Evolutionary conservation across 306 rosid genomes (phyloP).

Genomic region (Crataegus laevigata): DNA sequence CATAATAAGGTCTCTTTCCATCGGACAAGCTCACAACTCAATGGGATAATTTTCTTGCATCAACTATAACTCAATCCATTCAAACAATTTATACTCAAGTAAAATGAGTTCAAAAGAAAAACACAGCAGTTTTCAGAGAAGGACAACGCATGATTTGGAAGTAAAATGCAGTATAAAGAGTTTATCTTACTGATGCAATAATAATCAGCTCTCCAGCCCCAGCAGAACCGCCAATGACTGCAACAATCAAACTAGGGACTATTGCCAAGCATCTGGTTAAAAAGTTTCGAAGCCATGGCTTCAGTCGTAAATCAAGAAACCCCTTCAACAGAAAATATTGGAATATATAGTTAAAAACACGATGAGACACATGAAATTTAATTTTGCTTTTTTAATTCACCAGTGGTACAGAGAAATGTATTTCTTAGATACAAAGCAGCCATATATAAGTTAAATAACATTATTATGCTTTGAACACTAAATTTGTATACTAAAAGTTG

Average conservation of each 20-base stretch:
- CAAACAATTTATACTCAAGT: not conserved
- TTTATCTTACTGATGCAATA: conserved; percentile 78
- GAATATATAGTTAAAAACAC: not conserved
- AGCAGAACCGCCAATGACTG: conserved; percentile 80
- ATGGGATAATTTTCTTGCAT: no score
- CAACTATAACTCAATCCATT: no score
- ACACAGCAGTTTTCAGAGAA: not conserved
- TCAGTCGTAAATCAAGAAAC: conserved; percentile 72
- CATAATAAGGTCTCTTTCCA: no score
- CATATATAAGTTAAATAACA: not conserved
- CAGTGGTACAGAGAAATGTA: not conserved
- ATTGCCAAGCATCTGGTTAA: conserved; percentile 86
- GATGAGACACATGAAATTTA: not conserved
- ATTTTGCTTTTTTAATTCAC: not conserved
- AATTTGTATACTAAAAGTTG: not conserved
- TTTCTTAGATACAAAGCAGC: not conserved
- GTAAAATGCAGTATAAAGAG: conserved; percentile 2
- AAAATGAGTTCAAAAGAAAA: not conserved
- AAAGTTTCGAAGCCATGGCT: conserved; percentile 79
- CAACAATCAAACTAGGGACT: conserved; percentile 87
- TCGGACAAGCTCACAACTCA: no score
- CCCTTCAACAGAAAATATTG: conserved; percentile 40
- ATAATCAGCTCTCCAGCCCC: conserved; percentile 94
- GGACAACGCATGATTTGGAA: not conserved
- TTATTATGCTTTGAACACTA: not conserved